phyloP scores from a whole-genome alignment of 441 rosid genomes.

The Flueggea neowawraea region DNA sequence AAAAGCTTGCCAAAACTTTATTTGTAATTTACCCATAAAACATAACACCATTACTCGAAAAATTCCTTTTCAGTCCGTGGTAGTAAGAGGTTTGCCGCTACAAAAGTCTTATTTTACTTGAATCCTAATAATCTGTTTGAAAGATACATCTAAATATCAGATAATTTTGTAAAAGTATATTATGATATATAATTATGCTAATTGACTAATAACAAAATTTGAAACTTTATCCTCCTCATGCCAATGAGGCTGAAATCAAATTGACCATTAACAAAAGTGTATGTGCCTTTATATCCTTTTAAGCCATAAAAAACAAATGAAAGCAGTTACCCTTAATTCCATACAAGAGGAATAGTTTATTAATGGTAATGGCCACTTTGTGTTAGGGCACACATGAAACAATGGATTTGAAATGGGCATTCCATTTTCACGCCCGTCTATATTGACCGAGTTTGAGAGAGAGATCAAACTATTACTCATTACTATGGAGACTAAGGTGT shows the following conservation, averaged over 20 bases:
- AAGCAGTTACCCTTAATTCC: constrained; percentile 2
- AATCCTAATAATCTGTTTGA: too few relatives aligned
- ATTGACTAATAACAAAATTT: too few relatives aligned
- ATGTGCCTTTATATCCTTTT: not conserved
- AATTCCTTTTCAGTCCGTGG: too few relatives aligned
- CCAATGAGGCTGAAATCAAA: not conserved
- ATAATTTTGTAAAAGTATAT: too few relatives aligned
- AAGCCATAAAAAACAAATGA: not conserved
- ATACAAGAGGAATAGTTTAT: constrained; percentile 5
- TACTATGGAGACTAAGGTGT: constrained; percentile 27
- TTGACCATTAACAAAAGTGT: constrained; percentile 11
- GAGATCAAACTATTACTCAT: constrained; percentile 39
- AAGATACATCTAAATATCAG: too few relatives aligned
- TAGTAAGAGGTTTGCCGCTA: too few relatives aligned
- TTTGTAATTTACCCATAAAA: too few relatives aligned
- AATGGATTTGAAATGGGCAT: constrained; percentile 22
- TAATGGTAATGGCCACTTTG: constrained; percentile 32
- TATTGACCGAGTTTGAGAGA: constrained; percentile 33
- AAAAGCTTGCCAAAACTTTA: too few relatives aligned
- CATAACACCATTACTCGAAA: too few relatives aligned
- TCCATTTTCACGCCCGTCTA: constrained; percentile 43
- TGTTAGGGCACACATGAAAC: not conserved
- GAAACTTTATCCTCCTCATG: too few relatives aligned
- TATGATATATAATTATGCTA: too few relatives aligned
- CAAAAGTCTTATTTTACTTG: too few relatives aligned